Evolutionary conservation across 23 red algal species (phyloP).

Genomic region (Gracilaria vermiculophylla): DNA sequence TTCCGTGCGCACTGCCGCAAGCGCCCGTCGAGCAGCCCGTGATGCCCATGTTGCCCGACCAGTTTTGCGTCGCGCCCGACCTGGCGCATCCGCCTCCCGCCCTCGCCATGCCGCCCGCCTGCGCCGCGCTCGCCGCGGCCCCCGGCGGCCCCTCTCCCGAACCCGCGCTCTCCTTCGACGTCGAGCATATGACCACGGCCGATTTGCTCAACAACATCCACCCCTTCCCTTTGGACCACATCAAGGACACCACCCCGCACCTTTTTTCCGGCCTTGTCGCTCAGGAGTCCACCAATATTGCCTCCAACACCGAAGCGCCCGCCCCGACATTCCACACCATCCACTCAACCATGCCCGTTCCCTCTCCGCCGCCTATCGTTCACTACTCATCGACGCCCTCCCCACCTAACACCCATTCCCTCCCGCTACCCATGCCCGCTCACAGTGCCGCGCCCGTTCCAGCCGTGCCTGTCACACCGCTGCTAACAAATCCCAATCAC

Average conservation of each 20-base stretch:
- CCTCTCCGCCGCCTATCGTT: neutral
- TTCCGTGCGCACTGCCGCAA: no score
- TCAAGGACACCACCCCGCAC: no score
- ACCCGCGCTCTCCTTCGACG: neutral
- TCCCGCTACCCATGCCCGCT: neutral
- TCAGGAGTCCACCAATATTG: no score
- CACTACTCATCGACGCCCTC: neutral
- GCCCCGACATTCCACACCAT: neutral
- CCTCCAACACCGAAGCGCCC: no score
- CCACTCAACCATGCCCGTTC: neutral
- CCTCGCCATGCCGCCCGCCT: neutral
- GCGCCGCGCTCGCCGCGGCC: neutral
- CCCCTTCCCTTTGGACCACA: no score
- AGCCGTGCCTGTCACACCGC: neutral
- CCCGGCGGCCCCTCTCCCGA: neutral
- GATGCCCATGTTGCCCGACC: no score
- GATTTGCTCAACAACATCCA: no score
- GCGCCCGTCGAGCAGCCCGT: no score
- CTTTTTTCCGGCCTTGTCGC: no score
- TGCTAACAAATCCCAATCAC: neutral
- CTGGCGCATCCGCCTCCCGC: no score
- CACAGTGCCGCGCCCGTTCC: neutral
- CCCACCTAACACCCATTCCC: neutral
- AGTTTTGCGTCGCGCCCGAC: no score
- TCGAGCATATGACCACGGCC: no score